Percentiles rank a stretch among this genome's conserved stretches.
Evolutionary conservation across 2,329 filamentous ascomycete species (phyloP).

Genomic region (Pestalotiopsis fici): DNA sequence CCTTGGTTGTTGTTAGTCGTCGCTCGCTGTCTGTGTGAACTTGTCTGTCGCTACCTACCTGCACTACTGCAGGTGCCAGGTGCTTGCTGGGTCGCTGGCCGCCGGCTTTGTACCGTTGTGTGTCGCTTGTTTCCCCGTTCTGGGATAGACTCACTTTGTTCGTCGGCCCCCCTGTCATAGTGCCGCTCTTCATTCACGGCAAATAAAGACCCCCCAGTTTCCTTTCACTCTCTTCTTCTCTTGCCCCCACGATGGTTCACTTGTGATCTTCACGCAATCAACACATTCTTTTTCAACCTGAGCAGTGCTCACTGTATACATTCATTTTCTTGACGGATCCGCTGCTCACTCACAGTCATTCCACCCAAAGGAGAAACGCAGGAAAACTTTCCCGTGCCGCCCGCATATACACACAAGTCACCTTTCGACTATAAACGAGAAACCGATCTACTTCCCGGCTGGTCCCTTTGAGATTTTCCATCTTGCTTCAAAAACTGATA

Average conservation of each 20-base stretch:
- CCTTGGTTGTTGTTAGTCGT: background rate
- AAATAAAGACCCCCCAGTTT: constrained; percentile 5
- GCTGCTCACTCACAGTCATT: constrained; percentile 29
- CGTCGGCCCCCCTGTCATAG: background rate
- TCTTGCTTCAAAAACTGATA: constrained; percentile 7
- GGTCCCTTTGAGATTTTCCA: constrained; percentile 1
- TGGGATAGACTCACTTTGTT: constrained; percentile 4
- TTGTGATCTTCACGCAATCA: constrained; percentile 17
- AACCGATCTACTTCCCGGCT: background rate
- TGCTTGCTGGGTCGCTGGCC: background rate
- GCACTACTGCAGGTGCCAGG: background rate
- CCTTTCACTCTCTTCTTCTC: background rate
- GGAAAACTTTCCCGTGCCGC: background rate
- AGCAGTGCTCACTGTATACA: constrained; percentile 36
- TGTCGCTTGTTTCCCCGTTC: constrained; percentile 4
- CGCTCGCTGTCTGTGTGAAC: background rate
- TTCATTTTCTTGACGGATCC: constrained; percentile 24
- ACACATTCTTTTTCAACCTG: constrained; percentile 28
- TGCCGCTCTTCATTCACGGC: background rate
- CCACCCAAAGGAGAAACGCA: constrained; percentile 3
- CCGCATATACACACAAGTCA: background rate
- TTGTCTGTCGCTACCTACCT: no score
- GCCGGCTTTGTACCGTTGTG: background rate
- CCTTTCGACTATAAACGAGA: background rate
- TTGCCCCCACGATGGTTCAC: constrained; percentile 4